phyloP scores from a whole-genome alignment of 805 yeast species.

The Kurtzmaniella cleridarum region DNA sequence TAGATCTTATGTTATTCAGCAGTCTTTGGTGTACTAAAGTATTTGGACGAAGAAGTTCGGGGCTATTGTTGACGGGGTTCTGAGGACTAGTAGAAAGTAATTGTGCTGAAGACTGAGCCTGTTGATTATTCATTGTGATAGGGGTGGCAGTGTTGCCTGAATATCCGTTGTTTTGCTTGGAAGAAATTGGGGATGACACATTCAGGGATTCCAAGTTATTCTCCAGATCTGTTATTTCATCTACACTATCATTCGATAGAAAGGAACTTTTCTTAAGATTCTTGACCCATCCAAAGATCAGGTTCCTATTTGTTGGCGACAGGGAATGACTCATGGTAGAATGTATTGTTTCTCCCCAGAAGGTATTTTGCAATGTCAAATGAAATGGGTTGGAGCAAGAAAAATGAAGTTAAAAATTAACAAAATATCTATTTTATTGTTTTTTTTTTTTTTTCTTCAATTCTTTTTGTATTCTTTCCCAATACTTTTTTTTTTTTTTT shows the following conservation, averaged over 20 bases:
- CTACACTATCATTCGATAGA: slow-evolving; percentile 32
- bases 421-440: neutral
- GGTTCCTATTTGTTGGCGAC: slow-evolving; percentile 33
- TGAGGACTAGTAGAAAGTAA: too few relatives aligned
- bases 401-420: neutral
- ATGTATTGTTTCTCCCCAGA: too few relatives aligned
- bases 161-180: neutral
- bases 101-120: too few relatives aligned
- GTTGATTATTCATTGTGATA: too few relatives aligned
- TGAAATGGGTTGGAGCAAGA: neutral
- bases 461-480: neutral
- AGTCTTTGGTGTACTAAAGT: slow-evolving; percentile 42
- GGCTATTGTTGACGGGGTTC: neutral
- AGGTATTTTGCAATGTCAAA: neutral
- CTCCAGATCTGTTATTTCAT: slow-evolving; percentile 20
- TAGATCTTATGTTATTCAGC: slow-evolving; percentile 42
- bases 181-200: slow-evolving; percentile 6
- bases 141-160: too few relatives aligned
- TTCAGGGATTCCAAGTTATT: slow-evolving; percentile 1
- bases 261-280: slow-evolving; percentile 33
- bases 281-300: slow-evolving; percentile 43
- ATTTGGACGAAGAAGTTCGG: slow-evolving; percentile 2
- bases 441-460: neutral
- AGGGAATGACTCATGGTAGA: slow-evolving; percentile 32
- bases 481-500: slow-evolving; percentile 1